phyloP scores from a whole-genome alignment of 2,329 filamentous ascomycete species.

The Aureobasidium subglaciale region DNA sequence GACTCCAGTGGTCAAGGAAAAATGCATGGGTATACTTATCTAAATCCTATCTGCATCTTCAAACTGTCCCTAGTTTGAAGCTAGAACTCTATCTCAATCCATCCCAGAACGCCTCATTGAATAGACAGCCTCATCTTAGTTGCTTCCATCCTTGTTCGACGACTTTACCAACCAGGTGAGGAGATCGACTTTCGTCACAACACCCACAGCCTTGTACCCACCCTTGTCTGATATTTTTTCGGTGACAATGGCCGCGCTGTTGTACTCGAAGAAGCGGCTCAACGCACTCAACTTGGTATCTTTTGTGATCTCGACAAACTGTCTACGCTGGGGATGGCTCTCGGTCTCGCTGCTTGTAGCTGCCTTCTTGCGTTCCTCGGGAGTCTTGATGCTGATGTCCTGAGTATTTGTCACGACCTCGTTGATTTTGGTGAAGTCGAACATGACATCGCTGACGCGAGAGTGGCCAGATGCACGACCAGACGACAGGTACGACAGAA shows the following conservation, averaged over 20 bases:
- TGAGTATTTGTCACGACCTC: slow-evolving; percentile 87
- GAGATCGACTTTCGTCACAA: slow-evolving; percentile 95
- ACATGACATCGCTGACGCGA: slow-evolving; percentile 86
- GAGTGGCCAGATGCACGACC: slow-evolving; percentile 69
- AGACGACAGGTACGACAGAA: slow-evolving; percentile 81
- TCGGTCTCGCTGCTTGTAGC: slow-evolving; percentile 22
- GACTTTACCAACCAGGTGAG: slow-evolving; percentile 83
- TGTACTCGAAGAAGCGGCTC: slow-evolving; percentile 96
- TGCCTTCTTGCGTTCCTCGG: slow-evolving; percentile 30
- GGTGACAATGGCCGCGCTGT: slow-evolving; percentile 90
- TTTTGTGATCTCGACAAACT: slow-evolving; percentile 89
- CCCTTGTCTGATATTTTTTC: slow-evolving; percentile 58
- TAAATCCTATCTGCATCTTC: neutral
- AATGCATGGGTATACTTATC: slow-evolving; percentile 13
- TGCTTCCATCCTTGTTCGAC: slow-evolving; percentile 25
- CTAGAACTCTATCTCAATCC: neutral
- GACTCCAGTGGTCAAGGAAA: neutral
- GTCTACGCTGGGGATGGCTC: slow-evolving; percentile 47
- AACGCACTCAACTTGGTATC: slow-evolving; percentile 78
- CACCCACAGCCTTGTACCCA: slow-evolving; percentile 66
- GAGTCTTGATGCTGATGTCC: slow-evolving; percentile 44
- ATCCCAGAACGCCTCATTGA: neutral
- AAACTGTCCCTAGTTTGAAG: neutral
- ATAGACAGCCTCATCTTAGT: neutral
- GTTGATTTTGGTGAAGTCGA: slow-evolving; percentile 80